phyloP scores from a whole-genome alignment of 140 eudicot species.

The Erigeron philadelphicus region DNA sequence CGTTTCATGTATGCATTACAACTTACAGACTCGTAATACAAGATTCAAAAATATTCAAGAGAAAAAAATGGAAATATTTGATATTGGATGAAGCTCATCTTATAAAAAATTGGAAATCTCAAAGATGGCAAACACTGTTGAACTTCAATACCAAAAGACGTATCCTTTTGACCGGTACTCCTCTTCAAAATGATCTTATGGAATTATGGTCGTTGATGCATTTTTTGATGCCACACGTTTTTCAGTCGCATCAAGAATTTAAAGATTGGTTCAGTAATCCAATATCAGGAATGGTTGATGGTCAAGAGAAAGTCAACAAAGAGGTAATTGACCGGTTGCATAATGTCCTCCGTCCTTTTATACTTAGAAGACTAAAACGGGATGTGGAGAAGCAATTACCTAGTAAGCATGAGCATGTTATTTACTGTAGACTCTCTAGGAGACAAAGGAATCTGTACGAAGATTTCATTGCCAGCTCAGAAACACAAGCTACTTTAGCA shows the following conservation, averaged over 20 bases:
- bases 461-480: slow-evolving; percentile 95
- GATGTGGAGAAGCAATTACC: slow-evolving; percentile 99
- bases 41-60: slow-evolving; percentile 86
- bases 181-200: slow-evolving; percentile 94
- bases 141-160: slow-evolving; percentile 93
- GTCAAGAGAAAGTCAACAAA: slow-evolving; percentile 90
- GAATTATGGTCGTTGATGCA: slow-evolving; percentile 99
- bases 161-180: slow-evolving; percentile 89
- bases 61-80: slow-evolving; percentile 95
- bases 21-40: slow-evolving; percentile 93
- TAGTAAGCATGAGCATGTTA: slow-evolving; percentile 75
- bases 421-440: slow-evolving; percentile 88
- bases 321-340: slow-evolving; percentile 98
- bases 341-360: slow-evolving; percentile 86
- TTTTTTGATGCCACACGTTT: slow-evolving; percentile 97
- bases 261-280: slow-evolving; percentile 99
- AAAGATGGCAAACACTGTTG: slow-evolving; percentile 93
- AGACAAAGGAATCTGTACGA: slow-evolving; percentile 93
- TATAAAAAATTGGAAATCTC: slow-evolving; percentile 96
- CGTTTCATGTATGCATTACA: slow-evolving; percentile 86
- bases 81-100: slow-evolving; percentile 97
- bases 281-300: slow-evolving; percentile 97
- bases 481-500: slow-evolving; percentile 87
- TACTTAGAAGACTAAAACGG: slow-evolving; percentile 85
- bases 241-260: slow-evolving; percentile 98